phyloP scores from a whole-genome alignment of 2,329 filamentous ascomycete species.

The Colletotrichum cordylinicola region DNA sequence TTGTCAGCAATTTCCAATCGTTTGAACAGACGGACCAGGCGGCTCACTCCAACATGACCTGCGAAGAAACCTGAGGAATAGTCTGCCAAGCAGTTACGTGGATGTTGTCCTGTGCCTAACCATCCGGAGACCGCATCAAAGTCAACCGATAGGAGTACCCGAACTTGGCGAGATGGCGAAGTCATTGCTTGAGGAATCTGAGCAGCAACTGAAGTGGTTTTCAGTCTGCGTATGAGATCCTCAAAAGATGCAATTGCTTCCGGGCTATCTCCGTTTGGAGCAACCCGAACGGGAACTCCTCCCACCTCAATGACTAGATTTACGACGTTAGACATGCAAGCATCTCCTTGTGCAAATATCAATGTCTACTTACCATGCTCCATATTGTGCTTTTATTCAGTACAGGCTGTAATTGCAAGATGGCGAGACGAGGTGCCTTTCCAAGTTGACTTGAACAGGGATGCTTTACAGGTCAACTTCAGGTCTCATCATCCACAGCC shows the following conservation, averaged over 20 bases:
- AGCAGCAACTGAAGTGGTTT: background rate
- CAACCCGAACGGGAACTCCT: background rate
- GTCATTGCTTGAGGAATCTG: background rate
- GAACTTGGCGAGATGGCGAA: slow-evolving; percentile 24
- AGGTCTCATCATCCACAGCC: background rate
- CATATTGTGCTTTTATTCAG: background rate
- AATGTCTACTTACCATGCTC: background rate
- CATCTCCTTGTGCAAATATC: background rate
- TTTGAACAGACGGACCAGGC: slow-evolving; percentile 51
- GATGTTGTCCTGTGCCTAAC: slow-evolving; percentile 56
- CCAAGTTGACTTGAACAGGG: background rate
- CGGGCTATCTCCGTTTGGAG: background rate
- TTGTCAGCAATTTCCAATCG: slow-evolving; percentile 50
- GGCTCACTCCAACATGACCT: slow-evolving; percentile 53
- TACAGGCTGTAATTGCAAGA: background rate
- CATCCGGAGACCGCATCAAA: slow-evolving; percentile 61
- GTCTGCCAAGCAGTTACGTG: slow-evolving; percentile 54
- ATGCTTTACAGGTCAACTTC: background rate
- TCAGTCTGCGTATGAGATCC: background rate
- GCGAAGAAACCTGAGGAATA: slow-evolving; percentile 55
- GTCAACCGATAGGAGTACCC: slow-evolving; percentile 43
- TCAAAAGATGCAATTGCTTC: background rate
- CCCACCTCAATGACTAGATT: slow-evolving; percentile 2
- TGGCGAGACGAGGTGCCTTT: background rate
- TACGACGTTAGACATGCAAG: background rate